Percentiles rank a stretch among this genome's conserved stretches.
Evolutionary conservation across 352 stramenopile genomes (phyloP).

Genomic region (Pythium dissimile): DNA sequence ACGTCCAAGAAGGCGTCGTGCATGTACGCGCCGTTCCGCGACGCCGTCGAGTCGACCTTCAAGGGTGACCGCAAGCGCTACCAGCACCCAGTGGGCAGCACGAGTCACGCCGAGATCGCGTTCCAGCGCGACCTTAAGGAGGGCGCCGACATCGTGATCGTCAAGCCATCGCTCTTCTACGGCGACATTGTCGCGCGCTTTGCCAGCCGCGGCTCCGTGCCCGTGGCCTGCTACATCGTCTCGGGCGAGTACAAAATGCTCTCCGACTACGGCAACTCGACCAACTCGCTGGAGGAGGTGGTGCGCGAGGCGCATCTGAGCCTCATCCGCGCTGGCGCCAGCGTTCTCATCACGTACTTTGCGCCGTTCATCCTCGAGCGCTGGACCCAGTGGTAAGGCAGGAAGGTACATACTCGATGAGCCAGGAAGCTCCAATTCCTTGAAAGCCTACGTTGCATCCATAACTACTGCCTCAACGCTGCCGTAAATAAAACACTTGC

Average conservation of each 20-base stretch:
- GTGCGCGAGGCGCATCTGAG: constrained; percentile 79
- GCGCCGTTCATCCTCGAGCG: constrained; percentile 84
- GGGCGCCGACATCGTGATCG: constrained; percentile 99
- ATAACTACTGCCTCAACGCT: background rate
- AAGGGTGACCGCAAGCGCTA: constrained; percentile 96
- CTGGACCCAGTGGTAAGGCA: constrained; percentile 69
- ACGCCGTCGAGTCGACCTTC: constrained; percentile 96
- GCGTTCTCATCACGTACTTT: constrained; percentile 99
- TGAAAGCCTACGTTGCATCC: background rate
- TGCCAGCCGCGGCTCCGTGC: constrained; percentile 89
- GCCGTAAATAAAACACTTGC: constrained; percentile 1
- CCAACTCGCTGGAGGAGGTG: constrained; percentile 77
- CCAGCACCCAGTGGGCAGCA: constrained; percentile 90
- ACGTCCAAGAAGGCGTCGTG: constrained; percentile 97
- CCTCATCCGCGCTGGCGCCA: constrained; percentile 28
- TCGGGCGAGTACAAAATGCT: constrained; percentile 99
- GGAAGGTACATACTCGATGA: background rate
- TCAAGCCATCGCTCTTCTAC: constrained; percentile 99
- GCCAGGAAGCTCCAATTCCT: too few species aligned
- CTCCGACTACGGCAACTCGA: constrained; percentile 90
- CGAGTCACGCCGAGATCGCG: constrained; percentile 73
- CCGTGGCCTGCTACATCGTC: constrained; percentile 98
- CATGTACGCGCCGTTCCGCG: constrained; percentile 96
- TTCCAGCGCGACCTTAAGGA: constrained; percentile 78
- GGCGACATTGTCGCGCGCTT: constrained; percentile 96